Conservation (phyloP, 768 basidiomycete species). For the Leccinum disarticulatum region DNA sequence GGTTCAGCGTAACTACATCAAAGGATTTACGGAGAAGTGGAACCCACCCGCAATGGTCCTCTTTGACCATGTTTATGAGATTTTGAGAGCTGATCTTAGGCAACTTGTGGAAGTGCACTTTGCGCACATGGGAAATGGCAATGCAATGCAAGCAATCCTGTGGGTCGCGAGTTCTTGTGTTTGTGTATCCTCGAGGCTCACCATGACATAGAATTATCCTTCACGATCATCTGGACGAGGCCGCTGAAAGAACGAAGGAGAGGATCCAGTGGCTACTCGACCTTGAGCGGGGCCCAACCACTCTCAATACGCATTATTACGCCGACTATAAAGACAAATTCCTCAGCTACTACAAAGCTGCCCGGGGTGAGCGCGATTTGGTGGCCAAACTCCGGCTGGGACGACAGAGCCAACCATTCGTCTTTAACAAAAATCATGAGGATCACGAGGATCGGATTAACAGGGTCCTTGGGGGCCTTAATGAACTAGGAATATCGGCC, state of each 20-base stretch:
- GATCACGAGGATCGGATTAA: constrained; percentile 19
- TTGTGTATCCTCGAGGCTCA: neutral
- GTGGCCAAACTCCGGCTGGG: constrained; percentile 4
- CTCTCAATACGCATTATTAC: constrained; percentile 53
- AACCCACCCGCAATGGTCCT: constrained; percentile 43
- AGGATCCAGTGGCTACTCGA: constrained; percentile 49
- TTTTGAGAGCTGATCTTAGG: constrained; percentile 41
- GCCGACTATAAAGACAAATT: constrained; percentile 51
- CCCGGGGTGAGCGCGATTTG: constrained; percentile 13
- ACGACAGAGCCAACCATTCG: neutral
- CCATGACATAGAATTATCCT: constrained; percentile 43
- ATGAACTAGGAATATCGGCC: constrained; percentile 30
- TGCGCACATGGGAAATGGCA: constrained; percentile 49
- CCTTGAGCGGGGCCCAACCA: constrained; percentile 50
- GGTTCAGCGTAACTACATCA: constrained; percentile 53
- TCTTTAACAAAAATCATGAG: too few species aligned
- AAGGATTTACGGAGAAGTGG: constrained; percentile 48
- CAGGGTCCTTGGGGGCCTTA: constrained; percentile 25
- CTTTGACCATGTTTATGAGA: constrained; percentile 39
- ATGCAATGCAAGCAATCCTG: constrained; percentile 49
- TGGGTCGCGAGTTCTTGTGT: constrained; percentile 23
- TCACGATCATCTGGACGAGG: constrained; percentile 48
- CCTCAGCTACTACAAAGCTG: constrained; percentile 45
- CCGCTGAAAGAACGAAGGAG: constrained; percentile 38
- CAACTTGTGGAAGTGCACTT: constrained; percentile 52